Evolutionary conservation across 192 early-diverging fungal genomes (phyloP), one percentile per base, ranked within the genome.

Genomic region (Podila clonocystis): DNA sequence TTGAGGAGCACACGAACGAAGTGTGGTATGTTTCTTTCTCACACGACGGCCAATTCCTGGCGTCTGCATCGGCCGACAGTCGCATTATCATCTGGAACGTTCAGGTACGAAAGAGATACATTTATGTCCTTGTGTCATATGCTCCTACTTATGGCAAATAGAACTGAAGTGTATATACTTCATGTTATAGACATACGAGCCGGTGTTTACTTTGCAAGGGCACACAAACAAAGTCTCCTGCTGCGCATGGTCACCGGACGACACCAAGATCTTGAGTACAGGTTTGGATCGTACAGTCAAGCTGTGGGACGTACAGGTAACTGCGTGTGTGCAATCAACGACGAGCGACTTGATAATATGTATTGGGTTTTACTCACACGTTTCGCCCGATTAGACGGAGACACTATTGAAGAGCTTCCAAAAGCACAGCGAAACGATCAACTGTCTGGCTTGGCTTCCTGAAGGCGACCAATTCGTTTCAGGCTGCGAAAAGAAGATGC

Each of bases 1-100:
- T 91, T 11, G 66, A 69, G 45, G 92, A 91, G 17, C 98, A 99
- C 85, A 75, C 79, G 0, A 95, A 98, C 82, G 97, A 99, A 85
- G 97, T 99, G 9, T 99, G 98, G 98, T 95, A 94, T 72, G 85
- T 99, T 62, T 87, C 91, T 5, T 99, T 98, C 76, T 98, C 97
- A 9, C 93, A 94, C 48, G 86, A 95, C 74, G 97, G 97, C 55
- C 85, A 82, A 66, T 93, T 91, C 72, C 85, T 99, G 30, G 98
- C 95, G 19, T 99, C 98, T 3, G 94, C 93, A 19, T 97, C 97
- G 33, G 91, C 89, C 66, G 98, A 99, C 85, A 88, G 88, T 26
- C 93, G 91, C 4, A 91, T 91, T 63, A 96, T 95, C 38, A 91
- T 99, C 59, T 99, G 98, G 98, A 89, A 90, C 74, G 79, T 91